Evolutionary conservation across 2,329 filamentous ascomycete genomes (phyloP).

Genomic region (Thielaviopsis punctulata): DNA sequence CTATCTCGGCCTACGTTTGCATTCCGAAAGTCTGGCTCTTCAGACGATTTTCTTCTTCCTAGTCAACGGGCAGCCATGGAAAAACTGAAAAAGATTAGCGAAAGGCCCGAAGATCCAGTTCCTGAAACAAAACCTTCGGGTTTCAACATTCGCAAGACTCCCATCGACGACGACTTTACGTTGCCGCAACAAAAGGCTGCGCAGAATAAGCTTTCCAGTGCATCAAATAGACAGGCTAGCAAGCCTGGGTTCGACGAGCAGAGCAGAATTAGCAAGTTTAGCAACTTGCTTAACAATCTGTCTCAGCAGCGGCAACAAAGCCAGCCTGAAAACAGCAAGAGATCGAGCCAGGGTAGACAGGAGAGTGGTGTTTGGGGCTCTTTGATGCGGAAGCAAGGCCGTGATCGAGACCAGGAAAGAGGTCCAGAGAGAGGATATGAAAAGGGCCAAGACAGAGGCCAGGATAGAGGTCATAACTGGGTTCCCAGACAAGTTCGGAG

Average conservation of each 20-base stretch:
- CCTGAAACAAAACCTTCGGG: background rate
- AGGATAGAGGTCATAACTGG: background rate
- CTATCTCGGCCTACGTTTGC: background rate
- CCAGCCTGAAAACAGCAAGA: background rate
- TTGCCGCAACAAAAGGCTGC: background rate
- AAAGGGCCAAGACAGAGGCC: background rate
- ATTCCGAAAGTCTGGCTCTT: background rate
- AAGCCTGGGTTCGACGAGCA: background rate
- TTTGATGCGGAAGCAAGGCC: slow-evolving; percentile 2
- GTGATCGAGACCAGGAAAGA: background rate
- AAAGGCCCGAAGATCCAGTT: background rate
- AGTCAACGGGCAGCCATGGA: background rate
- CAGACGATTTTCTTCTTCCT: background rate
- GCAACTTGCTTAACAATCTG: slow-evolving; percentile 3
- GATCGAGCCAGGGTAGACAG: background rate
- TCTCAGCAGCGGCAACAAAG: slow-evolving; percentile 5
- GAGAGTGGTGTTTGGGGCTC: slow-evolving; percentile 5
- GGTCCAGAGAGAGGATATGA: background rate
- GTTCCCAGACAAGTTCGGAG: background rate
- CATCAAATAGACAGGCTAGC: background rate
- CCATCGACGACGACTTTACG: background rate
- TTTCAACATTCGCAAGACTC: background rate
- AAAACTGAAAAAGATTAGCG: background rate
- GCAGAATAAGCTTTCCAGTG: background rate
- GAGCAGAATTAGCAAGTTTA: slow-evolving; percentile 6